Conservation (phyloP, 768 basidiomycete genomes). For the Termitomyces titanicus region DNA sequence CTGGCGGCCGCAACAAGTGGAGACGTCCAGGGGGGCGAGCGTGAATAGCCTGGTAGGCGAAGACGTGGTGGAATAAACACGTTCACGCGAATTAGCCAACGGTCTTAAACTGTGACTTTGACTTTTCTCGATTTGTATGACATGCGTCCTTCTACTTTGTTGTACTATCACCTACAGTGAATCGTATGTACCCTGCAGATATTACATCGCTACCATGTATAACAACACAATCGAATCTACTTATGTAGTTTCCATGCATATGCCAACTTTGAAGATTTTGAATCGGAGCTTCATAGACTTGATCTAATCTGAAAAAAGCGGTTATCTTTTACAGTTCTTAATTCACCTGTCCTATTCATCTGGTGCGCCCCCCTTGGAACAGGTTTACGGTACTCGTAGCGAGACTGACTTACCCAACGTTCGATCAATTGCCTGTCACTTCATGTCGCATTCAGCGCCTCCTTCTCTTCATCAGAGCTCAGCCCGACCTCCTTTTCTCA, state of each 20-base stretch:
- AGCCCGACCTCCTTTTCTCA: not conserved
- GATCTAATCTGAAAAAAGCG: no score
- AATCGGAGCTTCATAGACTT: not conserved
- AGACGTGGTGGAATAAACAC: no score
- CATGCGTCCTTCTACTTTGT: not conserved
- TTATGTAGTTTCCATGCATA: no score
- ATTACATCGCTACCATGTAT: not conserved
- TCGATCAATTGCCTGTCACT: no score
- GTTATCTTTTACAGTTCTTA: no score
- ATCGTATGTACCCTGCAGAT: not conserved
- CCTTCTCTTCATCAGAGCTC: no score
- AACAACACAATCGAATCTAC: not conserved
- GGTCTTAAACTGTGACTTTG: not conserved
- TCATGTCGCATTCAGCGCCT: no score
- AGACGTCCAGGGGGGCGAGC: not conserved
- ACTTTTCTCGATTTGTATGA: not conserved
- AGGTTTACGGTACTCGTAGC: no score
- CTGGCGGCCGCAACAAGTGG: slow-evolving; percentile 1
- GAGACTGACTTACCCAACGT: no score
- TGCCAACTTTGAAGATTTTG: not conserved
- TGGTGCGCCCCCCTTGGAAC: no score
- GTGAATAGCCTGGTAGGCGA: not conserved
- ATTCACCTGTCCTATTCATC: no score
- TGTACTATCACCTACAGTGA: not conserved
- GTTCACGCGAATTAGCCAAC: no score